These are phyloP conservation scores for Dysphania ambrosioides DNA, from an alignment of 148 eudicot species.

Conservation along the genomic window DNA sequence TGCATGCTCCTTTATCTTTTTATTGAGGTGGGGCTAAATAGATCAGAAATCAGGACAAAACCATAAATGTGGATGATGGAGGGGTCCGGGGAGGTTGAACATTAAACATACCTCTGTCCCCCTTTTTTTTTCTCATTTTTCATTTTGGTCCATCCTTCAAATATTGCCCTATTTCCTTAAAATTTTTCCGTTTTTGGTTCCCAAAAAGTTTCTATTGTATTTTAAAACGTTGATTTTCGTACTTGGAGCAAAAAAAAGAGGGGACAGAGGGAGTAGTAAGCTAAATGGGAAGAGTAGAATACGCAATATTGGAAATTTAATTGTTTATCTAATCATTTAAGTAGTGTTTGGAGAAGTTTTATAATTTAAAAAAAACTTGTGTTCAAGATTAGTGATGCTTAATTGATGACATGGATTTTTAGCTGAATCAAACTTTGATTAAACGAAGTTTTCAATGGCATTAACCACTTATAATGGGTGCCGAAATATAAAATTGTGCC, in stretches of 20 bases:
- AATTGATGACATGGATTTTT: neutral
- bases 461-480: neutral
- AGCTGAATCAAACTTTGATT: neutral
- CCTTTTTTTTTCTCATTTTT: too few species aligned
- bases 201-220: too few species aligned
- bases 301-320: neutral
- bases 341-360: neutral
- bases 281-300: neutral
- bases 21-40: constrained; percentile 6
- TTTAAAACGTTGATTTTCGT: too few species aligned
- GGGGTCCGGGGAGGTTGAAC: neutral
- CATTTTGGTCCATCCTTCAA: too few species aligned
- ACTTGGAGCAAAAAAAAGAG: too few species aligned
- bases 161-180: too few species aligned
- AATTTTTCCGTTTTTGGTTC: too few species aligned
- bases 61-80: constrained; percentile 18
- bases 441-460: too few species aligned
- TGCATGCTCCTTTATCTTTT: constrained; percentile 2
- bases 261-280: too few species aligned
- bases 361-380: neutral
- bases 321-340: neutral
- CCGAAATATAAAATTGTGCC: neutral
- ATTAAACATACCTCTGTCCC: too few species aligned
- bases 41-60: neutral
- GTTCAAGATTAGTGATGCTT: neutral